phyloP scores from a whole-genome alignment of 768 basidiomycete genomes.

The Mycena indigotica region DNA sequence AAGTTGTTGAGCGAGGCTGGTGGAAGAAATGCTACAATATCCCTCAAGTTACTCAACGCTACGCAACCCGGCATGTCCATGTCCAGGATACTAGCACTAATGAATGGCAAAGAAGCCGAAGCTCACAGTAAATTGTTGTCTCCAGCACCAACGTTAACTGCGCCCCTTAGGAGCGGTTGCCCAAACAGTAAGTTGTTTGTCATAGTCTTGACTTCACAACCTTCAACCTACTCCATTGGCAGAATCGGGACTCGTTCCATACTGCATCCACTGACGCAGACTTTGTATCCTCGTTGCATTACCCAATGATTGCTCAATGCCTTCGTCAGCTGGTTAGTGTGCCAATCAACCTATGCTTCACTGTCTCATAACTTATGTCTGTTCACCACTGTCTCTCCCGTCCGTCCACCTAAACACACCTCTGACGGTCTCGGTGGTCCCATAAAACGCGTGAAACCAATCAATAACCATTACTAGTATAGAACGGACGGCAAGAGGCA shows the following conservation, averaged over 20 bases:
- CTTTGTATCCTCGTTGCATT: constrained; percentile 75
- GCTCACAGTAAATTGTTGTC: too few relatives aligned
- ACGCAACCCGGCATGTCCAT: too few relatives aligned
- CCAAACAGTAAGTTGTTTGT: too few relatives aligned
- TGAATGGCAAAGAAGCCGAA: too few relatives aligned
- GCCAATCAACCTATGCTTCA: constrained; percentile 55
- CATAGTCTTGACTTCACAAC: too few relatives aligned
- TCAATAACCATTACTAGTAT: not conserved
- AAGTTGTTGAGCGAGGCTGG: constrained; percentile 44
- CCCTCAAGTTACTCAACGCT: too few relatives aligned
- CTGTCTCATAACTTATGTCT: constrained; percentile 28
- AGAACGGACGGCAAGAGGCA: constrained; percentile 2
- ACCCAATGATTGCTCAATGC: constrained; percentile 83
- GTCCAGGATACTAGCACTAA: too few relatives aligned
- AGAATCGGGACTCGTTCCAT: constrained; percentile 81
- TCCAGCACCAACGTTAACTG: too few relatives aligned
- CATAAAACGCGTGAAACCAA: constrained; percentile 35
- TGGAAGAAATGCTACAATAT: constrained; percentile 51
- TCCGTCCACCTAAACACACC: constrained; percentile 6
- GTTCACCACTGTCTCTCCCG: constrained; percentile 11
- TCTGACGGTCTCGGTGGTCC: constrained; percentile 19
- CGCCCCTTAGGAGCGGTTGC: too few relatives aligned
- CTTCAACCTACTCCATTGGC: too few relatives aligned
- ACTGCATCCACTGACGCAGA: constrained; percentile 74
- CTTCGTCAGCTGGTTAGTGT: constrained; percentile 81